Percentiles rank a stretch among this genome's conserved stretches.
Conservation (phyloP, 2,329 filamentous ascomycete species). For the Nemania abortiva region DNA sequence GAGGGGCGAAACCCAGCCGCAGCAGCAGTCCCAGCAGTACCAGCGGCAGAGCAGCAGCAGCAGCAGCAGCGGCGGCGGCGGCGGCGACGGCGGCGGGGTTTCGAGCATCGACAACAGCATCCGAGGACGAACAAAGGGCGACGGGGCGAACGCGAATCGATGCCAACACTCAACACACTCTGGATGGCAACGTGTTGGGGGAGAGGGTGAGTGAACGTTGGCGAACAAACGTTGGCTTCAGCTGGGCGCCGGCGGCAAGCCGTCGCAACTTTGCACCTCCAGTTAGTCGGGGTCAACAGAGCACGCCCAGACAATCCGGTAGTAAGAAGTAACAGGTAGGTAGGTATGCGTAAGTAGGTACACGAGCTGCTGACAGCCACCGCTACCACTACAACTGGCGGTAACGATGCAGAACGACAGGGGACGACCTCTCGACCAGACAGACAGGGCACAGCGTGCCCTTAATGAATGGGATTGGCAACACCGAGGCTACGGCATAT, state of each 20-base stretch:
- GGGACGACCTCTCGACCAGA: no score
- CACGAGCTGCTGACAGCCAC: background rate
- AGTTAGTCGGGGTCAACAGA: background rate
- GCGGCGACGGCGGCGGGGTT: slow-evolving; percentile 21
- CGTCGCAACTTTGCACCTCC: background rate
- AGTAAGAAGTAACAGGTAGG: background rate
- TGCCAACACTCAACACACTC: slow-evolving; percentile 1
- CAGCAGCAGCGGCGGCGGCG: background rate
- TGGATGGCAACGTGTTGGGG: background rate
- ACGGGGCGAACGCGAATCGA: background rate
- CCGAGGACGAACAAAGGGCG: background rate
- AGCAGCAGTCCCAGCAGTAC: slow-evolving; percentile 21
- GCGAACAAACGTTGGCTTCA: slow-evolving; percentile 5
- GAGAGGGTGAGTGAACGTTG: background rate
- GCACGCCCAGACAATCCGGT: background rate
- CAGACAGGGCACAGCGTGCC: no score
- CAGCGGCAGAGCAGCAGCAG: slow-evolving; percentile 1
- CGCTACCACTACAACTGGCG: no score
- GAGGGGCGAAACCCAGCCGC: slow-evolving; percentile 42
- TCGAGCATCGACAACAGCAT: slow-evolving; percentile 28
- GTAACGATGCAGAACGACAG: no score
- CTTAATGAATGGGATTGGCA: no score
- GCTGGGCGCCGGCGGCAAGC: background rate
- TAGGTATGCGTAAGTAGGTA: background rate
- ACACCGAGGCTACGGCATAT: no score